phyloP scores from a whole-genome alignment of 208 protist species.

The Porcisia deanei region DNA sequence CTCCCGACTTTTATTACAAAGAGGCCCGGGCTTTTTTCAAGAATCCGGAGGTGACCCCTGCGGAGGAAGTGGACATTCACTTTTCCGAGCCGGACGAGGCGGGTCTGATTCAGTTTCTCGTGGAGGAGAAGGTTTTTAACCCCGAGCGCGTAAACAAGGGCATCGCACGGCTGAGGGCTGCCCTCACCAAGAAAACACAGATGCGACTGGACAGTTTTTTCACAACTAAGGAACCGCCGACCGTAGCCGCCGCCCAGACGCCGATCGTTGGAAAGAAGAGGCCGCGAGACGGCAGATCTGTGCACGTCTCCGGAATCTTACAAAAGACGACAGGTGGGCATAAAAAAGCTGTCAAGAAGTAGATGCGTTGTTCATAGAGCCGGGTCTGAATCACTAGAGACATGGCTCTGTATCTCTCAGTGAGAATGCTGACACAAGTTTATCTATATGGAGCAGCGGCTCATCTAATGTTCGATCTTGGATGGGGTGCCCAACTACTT shows the following conservation, averaged over 20 bases:
- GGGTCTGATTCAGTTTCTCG: slow-evolving; percentile 97
- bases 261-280: slow-evolving; percentile 50
- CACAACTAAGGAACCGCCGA: slow-evolving; percentile 39
- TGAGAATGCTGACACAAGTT: background rate
- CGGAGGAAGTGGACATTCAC: slow-evolving; percentile 82
- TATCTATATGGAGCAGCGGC: background rate
- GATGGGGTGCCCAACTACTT: background rate
- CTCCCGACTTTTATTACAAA: slow-evolving; percentile 88
- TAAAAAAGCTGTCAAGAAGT: slow-evolving; percentile 90
- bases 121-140: slow-evolving; percentile 98
- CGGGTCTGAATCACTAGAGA: background rate
- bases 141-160: slow-evolving; percentile 87
- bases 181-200: slow-evolving; percentile 81
- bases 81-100: slow-evolving; percentile 97
- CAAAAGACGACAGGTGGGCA: slow-evolving; percentile 57
- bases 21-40: slow-evolving; percentile 94
- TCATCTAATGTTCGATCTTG: background rate
- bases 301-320: slow-evolving; percentile 67
- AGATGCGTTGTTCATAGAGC: slow-evolving; percentile 7
- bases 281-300: slow-evolving; percentile 35
- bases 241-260: background rate
- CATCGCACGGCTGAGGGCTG: slow-evolving; percentile 74
- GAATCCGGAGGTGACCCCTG: slow-evolving; percentile 87
- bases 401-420: background rate
- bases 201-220: slow-evolving; percentile 92